Evolutionary conservation across 331 rosid species (phyloP).

Genomic region (Malus hybrid): DNA sequence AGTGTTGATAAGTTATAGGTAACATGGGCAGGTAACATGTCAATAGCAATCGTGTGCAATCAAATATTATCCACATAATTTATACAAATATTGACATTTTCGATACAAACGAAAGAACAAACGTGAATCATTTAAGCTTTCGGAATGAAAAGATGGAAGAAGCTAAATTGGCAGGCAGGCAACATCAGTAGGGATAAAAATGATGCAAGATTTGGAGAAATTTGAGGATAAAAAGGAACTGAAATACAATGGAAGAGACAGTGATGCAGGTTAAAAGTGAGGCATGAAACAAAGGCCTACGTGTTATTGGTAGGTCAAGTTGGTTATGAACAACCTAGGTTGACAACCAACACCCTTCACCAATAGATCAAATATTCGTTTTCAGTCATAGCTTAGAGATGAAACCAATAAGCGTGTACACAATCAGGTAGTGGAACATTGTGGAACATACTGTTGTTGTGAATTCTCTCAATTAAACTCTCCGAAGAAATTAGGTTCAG

Average conservation of each 20-base stretch:
- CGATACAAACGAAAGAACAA: too few relatives aligned
- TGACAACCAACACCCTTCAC: slow-evolving; percentile 51
- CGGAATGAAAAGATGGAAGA: background rate
- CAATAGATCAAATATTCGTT: background rate
- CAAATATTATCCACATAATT: too few relatives aligned
- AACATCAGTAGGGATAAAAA: slow-evolving; percentile 19
- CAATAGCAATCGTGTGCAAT: too few relatives aligned
- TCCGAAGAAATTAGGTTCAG: too few relatives aligned
- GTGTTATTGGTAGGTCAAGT: slow-evolving; percentile 26
- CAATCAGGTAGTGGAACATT: too few relatives aligned
- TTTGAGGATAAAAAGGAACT: background rate
- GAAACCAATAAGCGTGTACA: background rate
- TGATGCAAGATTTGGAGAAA: slow-evolving; percentile 25
- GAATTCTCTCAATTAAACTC: too few relatives aligned
- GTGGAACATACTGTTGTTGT: too few relatives aligned
- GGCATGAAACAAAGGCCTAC: slow-evolving; percentile 34
- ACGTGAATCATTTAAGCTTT: too few relatives aligned
- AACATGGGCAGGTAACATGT: too few relatives aligned
- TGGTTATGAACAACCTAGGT: slow-evolving; percentile 48
- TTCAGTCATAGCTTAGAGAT: background rate
- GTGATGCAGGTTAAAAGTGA: slow-evolving; percentile 46
- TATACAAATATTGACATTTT: too few relatives aligned
- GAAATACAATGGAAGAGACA: slow-evolving; percentile 36
- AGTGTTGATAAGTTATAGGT: too few relatives aligned
- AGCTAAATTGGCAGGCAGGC: slow-evolving; percentile 1